These are phyloP conservation scores for Wickerhamiella spandovensis DNA, from an alignment of 805 yeast genomes.

Conservation along the genomic window DNA sequence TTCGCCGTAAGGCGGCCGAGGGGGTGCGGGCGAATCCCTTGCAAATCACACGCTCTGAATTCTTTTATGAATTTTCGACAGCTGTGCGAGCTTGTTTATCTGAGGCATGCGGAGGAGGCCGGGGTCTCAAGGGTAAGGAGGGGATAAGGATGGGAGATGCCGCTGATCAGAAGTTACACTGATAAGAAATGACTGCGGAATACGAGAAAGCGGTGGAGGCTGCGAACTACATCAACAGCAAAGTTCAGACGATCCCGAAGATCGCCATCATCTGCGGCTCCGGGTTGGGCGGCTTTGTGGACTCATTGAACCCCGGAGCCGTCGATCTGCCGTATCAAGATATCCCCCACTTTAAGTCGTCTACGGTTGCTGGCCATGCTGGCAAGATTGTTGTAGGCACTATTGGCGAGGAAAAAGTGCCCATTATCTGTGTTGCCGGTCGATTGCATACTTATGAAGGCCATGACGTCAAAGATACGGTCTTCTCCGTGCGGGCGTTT, in stretches of 20 bases:
- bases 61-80: no score
- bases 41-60: no score
- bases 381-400: conserved; percentile 72
- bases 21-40: no score
- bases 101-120: no score
- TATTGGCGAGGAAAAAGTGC: conserved; percentile 53
- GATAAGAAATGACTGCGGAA: conserved; percentile 2
- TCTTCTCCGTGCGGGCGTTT: conserved; percentile 74
- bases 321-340: conserved; percentile 45
- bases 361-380: conserved; percentile 85
- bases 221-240: conserved; percentile 9
- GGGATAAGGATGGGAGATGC: background rate
- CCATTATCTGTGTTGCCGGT: conserved; percentile 89
- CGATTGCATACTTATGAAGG: conserved; percentile 91
- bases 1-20: no score
- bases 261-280: conserved; percentile 85
- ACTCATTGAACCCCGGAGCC: conserved; percentile 29
- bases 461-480: conserved; percentile 64
- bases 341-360: conserved; percentile 67
- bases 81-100: no score
- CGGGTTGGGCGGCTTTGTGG: conserved; percentile 79
- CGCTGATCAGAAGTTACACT: background rate
- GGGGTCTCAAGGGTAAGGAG: background rate
- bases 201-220: conserved; percentile 12
- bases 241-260: conserved; percentile 33